A percentile compares a stretch with the other conserved stretches of the same genome.
Evolutionary conservation across 257 asterid genomes (phyloP).

Genomic region (Fraxinus quadrangulata): DNA sequence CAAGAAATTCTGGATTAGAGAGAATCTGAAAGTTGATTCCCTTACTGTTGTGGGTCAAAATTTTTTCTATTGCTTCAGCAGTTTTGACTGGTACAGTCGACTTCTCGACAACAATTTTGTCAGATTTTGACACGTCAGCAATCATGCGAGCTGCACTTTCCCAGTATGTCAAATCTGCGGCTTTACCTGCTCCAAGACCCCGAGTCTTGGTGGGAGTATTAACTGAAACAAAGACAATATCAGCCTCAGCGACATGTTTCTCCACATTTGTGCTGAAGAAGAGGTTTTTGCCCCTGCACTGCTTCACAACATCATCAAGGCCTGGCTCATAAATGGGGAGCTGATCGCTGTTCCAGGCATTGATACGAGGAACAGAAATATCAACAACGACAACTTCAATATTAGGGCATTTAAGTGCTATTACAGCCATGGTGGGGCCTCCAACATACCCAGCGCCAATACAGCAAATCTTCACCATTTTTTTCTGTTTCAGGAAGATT

Average conservation of each 20-base stretch:
- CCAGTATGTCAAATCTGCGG: constrained; percentile 38
- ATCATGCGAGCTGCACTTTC: constrained; percentile 42
- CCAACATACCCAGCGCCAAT: constrained; percentile 40
- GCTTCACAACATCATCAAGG: constrained; percentile 32
- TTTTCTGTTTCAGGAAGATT: constrained; percentile 16
- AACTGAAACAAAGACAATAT: constrained; percentile 37
- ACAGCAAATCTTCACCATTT: constrained; percentile 40
- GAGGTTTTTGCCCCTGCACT: constrained; percentile 36
- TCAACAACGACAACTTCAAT: constrained; percentile 36
- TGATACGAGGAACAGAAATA: constrained; percentile 35
- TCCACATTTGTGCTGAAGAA: constrained; percentile 40
- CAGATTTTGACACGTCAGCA: constrained; percentile 35
- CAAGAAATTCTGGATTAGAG: constrained; percentile 38
- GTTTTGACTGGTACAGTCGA: constrained; percentile 37
- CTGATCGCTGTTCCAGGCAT: constrained; percentile 35
- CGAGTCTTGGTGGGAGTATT: constrained; percentile 36
- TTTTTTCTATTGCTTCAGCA: constrained; percentile 37
- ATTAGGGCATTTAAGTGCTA: constrained; percentile 34
- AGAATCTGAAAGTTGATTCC: constrained; percentile 38
- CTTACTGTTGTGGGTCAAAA: constrained; percentile 39
- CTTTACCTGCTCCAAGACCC: constrained; percentile 41
- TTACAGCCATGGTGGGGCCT: constrained; percentile 34
- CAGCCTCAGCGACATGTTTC: constrained; percentile 33
- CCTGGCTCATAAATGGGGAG: constrained; percentile 39
- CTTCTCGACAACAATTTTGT: constrained; percentile 36